These are phyloP conservation scores for Farysia itapuensis DNA, from an alignment of 1,284 basidiomycete genomes.

Conservation along the genomic window DNA sequence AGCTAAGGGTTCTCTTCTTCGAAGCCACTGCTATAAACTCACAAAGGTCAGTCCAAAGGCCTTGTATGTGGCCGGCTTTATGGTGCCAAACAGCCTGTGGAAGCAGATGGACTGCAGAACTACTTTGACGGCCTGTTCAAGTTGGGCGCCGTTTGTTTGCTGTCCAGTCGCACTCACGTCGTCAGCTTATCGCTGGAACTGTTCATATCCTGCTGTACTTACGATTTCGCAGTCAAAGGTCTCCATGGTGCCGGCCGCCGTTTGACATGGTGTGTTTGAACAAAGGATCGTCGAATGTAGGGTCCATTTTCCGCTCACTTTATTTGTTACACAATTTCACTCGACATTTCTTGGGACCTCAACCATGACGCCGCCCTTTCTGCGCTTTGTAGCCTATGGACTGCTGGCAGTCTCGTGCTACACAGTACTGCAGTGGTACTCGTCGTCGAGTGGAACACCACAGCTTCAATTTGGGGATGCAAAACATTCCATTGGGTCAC, in stretches of 20 bases:
- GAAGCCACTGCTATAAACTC: not conserved
- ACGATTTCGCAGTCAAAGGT: not conserved
- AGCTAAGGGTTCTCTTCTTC: too few species aligned
- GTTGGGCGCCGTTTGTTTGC: slow-evolving; percentile 1
- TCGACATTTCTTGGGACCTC: too few species aligned
- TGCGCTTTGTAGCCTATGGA: slow-evolving; percentile 12
- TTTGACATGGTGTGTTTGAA: too few species aligned
- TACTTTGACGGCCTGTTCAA: slow-evolving; percentile 4
- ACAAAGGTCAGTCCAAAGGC: slow-evolving; percentile 13
- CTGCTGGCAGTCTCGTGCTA: slow-evolving; percentile 10
- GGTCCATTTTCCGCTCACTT: too few species aligned
- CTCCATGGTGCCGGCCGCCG: too few species aligned
- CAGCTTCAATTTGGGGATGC: not conserved
- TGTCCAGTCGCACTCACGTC: not conserved
- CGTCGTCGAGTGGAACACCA: not conserved
- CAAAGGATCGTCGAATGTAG: too few species aligned
- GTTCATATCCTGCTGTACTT: not conserved
- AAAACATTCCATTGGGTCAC: slow-evolving; percentile 1
- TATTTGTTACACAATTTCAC: too few species aligned
- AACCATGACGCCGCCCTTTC: slow-evolving; percentile 3
- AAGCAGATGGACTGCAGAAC: slow-evolving; percentile 29
- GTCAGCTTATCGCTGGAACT: not conserved
- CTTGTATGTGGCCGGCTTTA: slow-evolving; percentile 8
- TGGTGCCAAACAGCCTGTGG: slow-evolving; percentile 21
- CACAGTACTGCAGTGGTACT: slow-evolving; percentile 11